Evolutionary conservation across 495 filamentous ascomycete species (phyloP), one percentile per base, ranked within the genome.

Genomic region (Podospora australis): DNA sequence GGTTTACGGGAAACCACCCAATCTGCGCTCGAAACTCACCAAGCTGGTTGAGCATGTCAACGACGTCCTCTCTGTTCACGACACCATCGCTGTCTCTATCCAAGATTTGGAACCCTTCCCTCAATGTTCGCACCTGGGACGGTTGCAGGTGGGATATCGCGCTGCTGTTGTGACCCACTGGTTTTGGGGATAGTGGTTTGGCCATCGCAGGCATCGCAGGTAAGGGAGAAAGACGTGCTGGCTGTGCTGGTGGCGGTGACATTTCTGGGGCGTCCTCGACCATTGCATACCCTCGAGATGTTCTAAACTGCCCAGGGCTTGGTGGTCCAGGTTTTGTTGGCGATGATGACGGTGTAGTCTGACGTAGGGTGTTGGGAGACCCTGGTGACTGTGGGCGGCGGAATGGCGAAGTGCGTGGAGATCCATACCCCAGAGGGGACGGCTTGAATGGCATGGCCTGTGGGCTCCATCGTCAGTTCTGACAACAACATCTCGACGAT

Each of bases 21-120:
- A 11, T 36, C 28, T 34, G 25, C 16, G 39, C 21, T 14, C 48
- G 19, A 24, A 30, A n/a, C 56, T 21, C 65, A 87, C 84, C 84
- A 14, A 95, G 70, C 53, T 90, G 86, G 49, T 73, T 78, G 19
- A 96, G 75, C 73, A 89, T 89, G 56, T 88, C 84, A 4, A 74
- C 77, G 8, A 96, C 82, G 64, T 94, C 86, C 26, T 87, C 82
- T 49, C 82, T 78, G 57, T 78, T 80, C 41, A 95, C 78, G 20
- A 73, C 66, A 13, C 87, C 87, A 55, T 89, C 84, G 62, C 84
- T 86, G 66, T 88, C 80, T 50, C 86, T 73, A 57, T 95, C 90
- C 22, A 96, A 73, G 40, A 94, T 85, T 63, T 88, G 82, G 65
- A 95, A 96, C 0, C 82, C 85, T 59, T 95, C 88, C 46, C 88